Conservation (phyloP, 2,329 filamentous ascomycete species). For the Verticillium nubilum region DNA sequence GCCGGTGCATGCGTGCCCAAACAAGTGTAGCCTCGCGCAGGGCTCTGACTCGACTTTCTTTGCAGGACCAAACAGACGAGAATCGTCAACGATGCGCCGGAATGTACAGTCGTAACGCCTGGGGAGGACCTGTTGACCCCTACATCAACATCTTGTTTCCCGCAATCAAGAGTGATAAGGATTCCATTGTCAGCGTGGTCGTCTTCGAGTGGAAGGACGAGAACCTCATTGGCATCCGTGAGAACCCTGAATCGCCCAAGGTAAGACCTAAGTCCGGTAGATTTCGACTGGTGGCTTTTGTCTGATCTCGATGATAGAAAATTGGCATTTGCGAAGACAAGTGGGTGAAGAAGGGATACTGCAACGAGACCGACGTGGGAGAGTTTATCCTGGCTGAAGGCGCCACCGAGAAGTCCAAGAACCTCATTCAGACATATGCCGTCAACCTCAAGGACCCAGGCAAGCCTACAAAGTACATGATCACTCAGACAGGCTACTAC, state of each 20-base stretch:
- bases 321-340: constrained; percentile 67
- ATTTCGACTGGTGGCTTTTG: background rate
- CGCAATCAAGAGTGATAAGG: constrained; percentile 30
- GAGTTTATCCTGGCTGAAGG: constrained; percentile 78
- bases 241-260: constrained; percentile 45
- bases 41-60: background rate
- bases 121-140: constrained; percentile 83
- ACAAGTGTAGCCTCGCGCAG: background rate
- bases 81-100: constrained; percentile 76
- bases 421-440: constrained; percentile 71
- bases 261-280: constrained; percentile 28
- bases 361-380: constrained; percentile 72
- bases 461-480: constrained; percentile 69
- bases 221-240: constrained; percentile 66
- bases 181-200: constrained; percentile 69
- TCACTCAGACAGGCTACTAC: constrained; percentile 92
- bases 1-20: background rate
- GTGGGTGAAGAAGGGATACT: constrained; percentile 63
- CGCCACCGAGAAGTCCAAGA: constrained; percentile 64
- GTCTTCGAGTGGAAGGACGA: constrained; percentile 95
- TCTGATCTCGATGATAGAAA: constrained; percentile 29
- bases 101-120: constrained; percentile 88
- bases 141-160: constrained; percentile 84
- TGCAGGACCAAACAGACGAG: constrained; percentile 67
- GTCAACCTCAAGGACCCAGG: constrained; percentile 72